Base-by-base conservation (phyloP, 257 asterid genomes). In the Cordia subcordata region DNA sequence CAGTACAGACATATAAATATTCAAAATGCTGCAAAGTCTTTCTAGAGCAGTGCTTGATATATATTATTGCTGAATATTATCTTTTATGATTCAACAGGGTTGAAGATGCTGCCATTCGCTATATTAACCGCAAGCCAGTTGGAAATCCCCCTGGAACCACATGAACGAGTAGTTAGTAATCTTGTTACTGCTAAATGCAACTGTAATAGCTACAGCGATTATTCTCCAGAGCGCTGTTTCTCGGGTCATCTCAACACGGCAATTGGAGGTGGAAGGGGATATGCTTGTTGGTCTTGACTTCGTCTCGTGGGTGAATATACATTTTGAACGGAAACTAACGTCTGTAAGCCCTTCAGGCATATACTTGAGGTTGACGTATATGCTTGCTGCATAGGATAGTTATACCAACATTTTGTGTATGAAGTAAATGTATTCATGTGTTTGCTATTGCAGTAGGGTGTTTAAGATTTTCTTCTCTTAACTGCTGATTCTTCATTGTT, bases 31-130 rank as follows among this genome's bases (percentile, higher is more conserved):
- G n/a, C n/a, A n/a, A 53, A 16, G 23, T 45, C 49, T 17, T 20
- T 57, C 16, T 19, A 60, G 46, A 32, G 5, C 52, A 16, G 17
- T 64, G 13, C 33, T 52, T 8, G 19, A 22, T 55, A 39, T 55
- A 39, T 32, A 22, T 49, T 27, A 57, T 23, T 18, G 17, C n/a
- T 42, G 53, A 63, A 52, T 46, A 15, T 46, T 18, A 45, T 20
- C 53, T 58, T 64, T 14, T 44, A 53, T 72, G 64, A 46, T 58
- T 63, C 59, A 61, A 64, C 86, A 91, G 98, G 98, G 96, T 88
- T 57, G 98, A 91, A 66, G 98, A 91, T 79, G 98, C 96, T 64
- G 96, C 88, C 58, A 85, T 91, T 60, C 95, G 98, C 53, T 91
- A 88, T 78, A 86, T 91, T 68, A 91, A 91, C 69, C 82, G 96